Evolutionary conservation across 2,329 filamentous ascomycete species (phyloP).

Genomic region (Ciborinia camelliae): DNA sequence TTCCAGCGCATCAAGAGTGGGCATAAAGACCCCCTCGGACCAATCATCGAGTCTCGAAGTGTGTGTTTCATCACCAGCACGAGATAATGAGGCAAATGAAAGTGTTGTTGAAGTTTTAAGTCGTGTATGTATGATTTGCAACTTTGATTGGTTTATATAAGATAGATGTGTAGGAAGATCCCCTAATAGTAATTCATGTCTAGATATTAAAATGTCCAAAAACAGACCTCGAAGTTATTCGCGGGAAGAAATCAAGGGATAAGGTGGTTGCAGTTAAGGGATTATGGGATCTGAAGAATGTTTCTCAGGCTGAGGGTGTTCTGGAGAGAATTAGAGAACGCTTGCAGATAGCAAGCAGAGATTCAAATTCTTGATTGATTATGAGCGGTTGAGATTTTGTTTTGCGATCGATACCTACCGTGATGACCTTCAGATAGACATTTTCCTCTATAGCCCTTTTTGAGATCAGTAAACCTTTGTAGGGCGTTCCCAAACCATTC

Average conservation of each 20-base stretch:
- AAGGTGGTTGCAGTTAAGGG: constrained; percentile 52
- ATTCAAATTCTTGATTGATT: constrained; percentile 21
- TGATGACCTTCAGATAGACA: not conserved
- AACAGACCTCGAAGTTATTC: constrained; percentile 59
- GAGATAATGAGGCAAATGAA: constrained; percentile 66
- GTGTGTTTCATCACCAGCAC: constrained; percentile 62
- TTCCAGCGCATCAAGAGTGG: constrained; percentile 58
- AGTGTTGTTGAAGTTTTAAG: constrained; percentile 62
- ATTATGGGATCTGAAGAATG: constrained; percentile 34
- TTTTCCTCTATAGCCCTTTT: not conserved
- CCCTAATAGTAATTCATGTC: not conserved
- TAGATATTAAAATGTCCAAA: constrained; percentile 60
- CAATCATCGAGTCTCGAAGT: constrained; percentile 57
- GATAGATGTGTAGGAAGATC: not conserved
- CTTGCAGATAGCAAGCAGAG: constrained; percentile 22
- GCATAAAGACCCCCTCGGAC: constrained; percentile 49
- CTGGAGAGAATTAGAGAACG: constrained; percentile 30
- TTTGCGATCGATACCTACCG: not conserved
- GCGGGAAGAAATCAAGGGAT: constrained; percentile 60
- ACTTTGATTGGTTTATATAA: not conserved
- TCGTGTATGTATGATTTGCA: constrained; percentile 43
- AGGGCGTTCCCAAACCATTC: not conserved
- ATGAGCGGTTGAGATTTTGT: not conserved
- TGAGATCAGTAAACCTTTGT: not conserved
- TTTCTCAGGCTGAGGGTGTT: constrained; percentile 33